Base-by-base conservation (phyloP, 2,329 filamentous ascomycete genomes). In the Trichophyton verrucosum region DNA sequence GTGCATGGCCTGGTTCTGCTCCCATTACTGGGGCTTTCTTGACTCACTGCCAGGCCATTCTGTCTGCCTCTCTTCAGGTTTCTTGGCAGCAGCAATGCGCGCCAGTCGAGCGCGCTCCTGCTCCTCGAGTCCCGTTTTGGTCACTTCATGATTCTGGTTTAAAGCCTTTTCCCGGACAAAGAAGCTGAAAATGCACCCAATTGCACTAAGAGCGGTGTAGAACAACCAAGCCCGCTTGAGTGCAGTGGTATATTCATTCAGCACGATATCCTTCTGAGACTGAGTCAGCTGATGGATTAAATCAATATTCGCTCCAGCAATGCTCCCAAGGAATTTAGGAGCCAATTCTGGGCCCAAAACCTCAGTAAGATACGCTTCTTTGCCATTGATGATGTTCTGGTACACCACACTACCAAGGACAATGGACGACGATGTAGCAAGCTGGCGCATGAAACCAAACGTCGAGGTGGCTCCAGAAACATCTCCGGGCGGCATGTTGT, bases 381-480 rank as follows among this genome's bases (percentile, higher is more conserved):
- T 63, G 20, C 63, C 61, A 20, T 65, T 61, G 69, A 74, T 70
- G 53, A 67, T 66, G 60, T 76, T 75, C 58, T 75, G 73, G 60
- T 75, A 76, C 58, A 81, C 72, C 56, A 81, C 78, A 4, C 77
- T 81, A 60, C 82, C 83, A 33, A 85, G 71, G 24, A 85, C 83
- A 61, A 85, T 77, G 8, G 81, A 81, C 24, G 85, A 76, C 47
- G 81, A 76, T 0, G 81, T 81, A 2, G 80, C 78, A 40, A 86
- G 73, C 66, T 83, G 81, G 27, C 84, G 79, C 46, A 83, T 70
- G 68, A 86, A 86, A 9, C 77, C 75, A 67, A 84, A 85, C 1
- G 82, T 84, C 0, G 82, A 80, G 0, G 84, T 86, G 13, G 82
- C 84, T 1, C 82, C 80, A 1, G 83, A 84, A 59, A 86, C 82